Evolutionary conservation across 371 early-diverging fungal genomes (phyloP), one percentile per base, ranked within the genome.

Genomic region (Mortierella sp.): DNA sequence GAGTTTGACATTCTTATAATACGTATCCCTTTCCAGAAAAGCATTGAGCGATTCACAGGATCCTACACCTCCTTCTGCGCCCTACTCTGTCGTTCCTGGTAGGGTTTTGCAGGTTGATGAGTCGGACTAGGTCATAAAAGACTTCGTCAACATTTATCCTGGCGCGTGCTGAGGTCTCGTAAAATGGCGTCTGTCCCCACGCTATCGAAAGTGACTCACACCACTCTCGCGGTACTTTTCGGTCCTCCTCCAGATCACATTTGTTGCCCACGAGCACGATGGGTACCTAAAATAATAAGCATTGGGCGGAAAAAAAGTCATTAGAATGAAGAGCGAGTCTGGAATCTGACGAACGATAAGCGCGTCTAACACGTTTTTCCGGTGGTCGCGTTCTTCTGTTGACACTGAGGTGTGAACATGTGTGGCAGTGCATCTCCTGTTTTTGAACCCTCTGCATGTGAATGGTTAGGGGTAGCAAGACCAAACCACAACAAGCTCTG

Each of bases 201-300:
- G 86, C 78, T 27, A 80, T 72, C 7, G 94, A 89, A 27, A 93
- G 80, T 44, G 65, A 51, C 60, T 76, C 73, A 23, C 92, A 94
- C 65, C 17, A 94, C 94, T 92, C 89, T 60, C 87, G 84, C 32
- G 87, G 73, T n/a, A 95, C 94, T 56, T 87, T 87, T 32, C 95
- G 83, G 59, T 94, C 95, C 26, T 86, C 84, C 67, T 90, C 93
- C 51, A 94, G 70, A 81, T 95, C 95, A 69, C 93, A 94, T 70
- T 95, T 94, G 82, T 95, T 95, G 30, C 95, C 95, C 21, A 90
- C 91, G 23, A 95, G 80, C 0, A 94, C 93, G 86, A 94, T 91
- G 11, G 95, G 95, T 32, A 94, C 93, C 92, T 94, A 11, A 34
- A 14, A 34, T 34, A 11, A 14, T 11, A 4, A 14, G 37, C 7